Evolutionary conservation across 176 grass and related monocot species (phyloP).

Genomic region (Oryza meridionalis): DNA sequence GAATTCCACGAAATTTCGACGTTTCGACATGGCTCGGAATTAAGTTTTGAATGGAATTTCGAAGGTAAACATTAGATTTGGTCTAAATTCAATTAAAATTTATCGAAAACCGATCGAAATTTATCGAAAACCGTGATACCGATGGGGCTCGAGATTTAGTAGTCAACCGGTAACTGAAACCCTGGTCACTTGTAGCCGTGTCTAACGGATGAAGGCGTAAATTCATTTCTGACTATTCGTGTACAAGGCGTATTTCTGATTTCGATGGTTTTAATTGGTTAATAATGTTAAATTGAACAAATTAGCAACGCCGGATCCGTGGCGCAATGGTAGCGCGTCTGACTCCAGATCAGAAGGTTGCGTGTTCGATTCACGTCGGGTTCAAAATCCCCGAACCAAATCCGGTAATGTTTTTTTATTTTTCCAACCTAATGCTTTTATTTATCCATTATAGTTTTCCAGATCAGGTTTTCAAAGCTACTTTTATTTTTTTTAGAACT

Average conservation of each 20-base stretch:
- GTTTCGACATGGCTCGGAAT: no score
- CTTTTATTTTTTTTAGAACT: no score
- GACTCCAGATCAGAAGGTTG: constrained; percentile 99
- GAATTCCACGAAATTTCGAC: no score
- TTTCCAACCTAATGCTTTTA: neutral
- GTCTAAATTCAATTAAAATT: no score
- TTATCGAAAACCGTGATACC: no score
- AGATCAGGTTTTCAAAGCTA: no score
- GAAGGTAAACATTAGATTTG: no score
- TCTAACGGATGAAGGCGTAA: neutral
- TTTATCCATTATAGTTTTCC: neutral
- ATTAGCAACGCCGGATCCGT: constrained; percentile 54
- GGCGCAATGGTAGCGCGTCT: constrained; percentile 99
- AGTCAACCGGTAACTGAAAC: no score
- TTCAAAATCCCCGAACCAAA: constrained; percentile 53
- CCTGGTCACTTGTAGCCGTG: neutral
- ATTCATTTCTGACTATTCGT: neutral
- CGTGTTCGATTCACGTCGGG: constrained; percentile 97
- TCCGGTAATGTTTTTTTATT: neutral
- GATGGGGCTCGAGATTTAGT: no score
- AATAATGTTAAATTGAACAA: no score
- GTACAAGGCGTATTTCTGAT: neutral
- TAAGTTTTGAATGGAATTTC: no score
- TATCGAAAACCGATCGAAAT: no score
- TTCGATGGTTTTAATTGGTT: neutral